phyloP scores from a whole-genome alignment of 1,139 yeast species.

The Diutina catenulata region DNA sequence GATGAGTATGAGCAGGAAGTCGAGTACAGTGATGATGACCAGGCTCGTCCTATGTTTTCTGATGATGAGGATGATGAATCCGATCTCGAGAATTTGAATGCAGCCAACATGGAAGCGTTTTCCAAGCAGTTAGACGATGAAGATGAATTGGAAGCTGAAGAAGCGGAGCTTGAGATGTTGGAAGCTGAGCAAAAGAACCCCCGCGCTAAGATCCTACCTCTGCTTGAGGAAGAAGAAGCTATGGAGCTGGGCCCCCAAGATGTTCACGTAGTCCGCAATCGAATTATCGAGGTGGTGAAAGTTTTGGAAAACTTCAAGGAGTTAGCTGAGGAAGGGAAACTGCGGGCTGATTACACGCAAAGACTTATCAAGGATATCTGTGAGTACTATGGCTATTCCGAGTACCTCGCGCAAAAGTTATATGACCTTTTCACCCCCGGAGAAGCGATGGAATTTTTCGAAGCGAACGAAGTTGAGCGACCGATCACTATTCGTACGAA shows the following conservation, averaged over 20 bases:
- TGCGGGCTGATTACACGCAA: constrained; percentile 70
- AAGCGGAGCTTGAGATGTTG: constrained; percentile 63
- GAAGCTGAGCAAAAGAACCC: constrained; percentile 51
- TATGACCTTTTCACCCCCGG: constrained; percentile 85
- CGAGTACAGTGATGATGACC: constrained; percentile 44
- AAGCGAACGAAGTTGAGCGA: constrained; percentile 94
- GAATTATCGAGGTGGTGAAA: constrained; percentile 91
- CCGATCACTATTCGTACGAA: constrained; percentile 96
- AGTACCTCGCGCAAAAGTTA: constrained; percentile 84
- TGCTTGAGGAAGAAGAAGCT: constrained; percentile 36
- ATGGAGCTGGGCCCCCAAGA: constrained; percentile 51
- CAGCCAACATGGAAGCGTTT: constrained; percentile 78
- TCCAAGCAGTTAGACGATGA: constrained; percentile 61
- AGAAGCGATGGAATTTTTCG: constrained; percentile 96
- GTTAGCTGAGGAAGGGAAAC: constrained; percentile 75
- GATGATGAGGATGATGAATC: constrained; percentile 67
- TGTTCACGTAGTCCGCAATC: constrained; percentile 71
- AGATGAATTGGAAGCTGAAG: constrained; percentile 61
- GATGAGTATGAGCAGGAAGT: constrained; percentile 31
- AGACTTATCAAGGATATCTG: constrained; percentile 78
- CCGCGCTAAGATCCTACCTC: constrained; percentile 57
- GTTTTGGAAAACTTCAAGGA: constrained; percentile 88
- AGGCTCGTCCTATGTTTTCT: constrained; percentile 72
- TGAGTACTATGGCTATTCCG: constrained; percentile 94
- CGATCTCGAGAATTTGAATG: constrained; percentile 70